phyloP scores from a whole-genome alignment of 192 early-diverging fungal species.

The Coemansia sp. region DNA sequence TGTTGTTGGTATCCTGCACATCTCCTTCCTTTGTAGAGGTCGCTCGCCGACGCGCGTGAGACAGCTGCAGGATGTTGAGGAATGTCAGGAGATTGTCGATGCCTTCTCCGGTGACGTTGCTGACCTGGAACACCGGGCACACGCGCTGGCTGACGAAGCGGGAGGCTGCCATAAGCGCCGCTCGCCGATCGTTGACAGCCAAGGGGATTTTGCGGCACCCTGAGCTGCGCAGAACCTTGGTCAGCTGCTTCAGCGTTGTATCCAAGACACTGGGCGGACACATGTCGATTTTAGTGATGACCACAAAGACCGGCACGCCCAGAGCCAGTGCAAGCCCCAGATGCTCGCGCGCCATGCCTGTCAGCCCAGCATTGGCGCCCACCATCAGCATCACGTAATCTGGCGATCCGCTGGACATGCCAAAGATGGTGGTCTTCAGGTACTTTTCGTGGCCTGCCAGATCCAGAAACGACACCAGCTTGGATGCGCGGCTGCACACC shows the following conservation, averaged over 20 bases:
- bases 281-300: constrained; percentile 95
- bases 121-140: constrained; percentile 94
- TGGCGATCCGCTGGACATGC: constrained; percentile 88
- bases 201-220: constrained; percentile 93
- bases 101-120: constrained; percentile 84
- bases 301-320: constrained; percentile 84
- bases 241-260: constrained; percentile 78
- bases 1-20: background rate
- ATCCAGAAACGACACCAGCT: constrained; percentile 71
- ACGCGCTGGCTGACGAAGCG: constrained; percentile 85
- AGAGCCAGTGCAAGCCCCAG: constrained; percentile 85
- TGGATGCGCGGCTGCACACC: constrained; percentile 72
- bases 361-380: constrained; percentile 81
- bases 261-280: constrained; percentile 84
- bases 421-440: constrained; percentile 93
- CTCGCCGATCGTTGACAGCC: constrained; percentile 70
- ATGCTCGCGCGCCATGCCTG: constrained; percentile 95
- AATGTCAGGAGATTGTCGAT: constrained; percentile 75
- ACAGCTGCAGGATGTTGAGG: constrained; percentile 76
- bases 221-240: constrained; percentile 79
- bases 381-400: constrained; percentile 93
- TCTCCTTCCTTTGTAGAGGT: background rate
- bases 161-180: constrained; percentile 77
- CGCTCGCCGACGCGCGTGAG: background rate
- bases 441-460: constrained; percentile 94